Evolutionary conservation across 2,329 filamentous ascomycete species (phyloP).

Genomic region (Paraphaeosphaeria minitans): DNA sequence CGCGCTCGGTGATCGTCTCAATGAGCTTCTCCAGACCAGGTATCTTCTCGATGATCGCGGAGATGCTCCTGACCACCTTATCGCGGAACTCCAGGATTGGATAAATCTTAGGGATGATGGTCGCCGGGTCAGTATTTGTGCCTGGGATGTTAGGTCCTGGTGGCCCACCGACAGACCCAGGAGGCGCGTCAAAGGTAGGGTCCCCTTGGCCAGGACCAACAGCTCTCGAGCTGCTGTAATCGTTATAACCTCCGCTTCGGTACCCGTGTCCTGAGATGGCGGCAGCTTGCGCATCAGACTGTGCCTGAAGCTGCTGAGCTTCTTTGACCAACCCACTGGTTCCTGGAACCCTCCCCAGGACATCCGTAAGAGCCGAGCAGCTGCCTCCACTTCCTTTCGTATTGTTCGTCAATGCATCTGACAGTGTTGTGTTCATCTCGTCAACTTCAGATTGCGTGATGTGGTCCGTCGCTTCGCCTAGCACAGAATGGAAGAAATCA

Average conservation of each 20-base stretch:
- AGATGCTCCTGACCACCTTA: constrained; percentile 88
- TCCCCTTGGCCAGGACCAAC: constrained; percentile 49
- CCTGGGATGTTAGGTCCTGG: constrained; percentile 67
- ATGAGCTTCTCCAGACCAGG: constrained; percentile 88
- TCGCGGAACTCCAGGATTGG: constrained; percentile 94
- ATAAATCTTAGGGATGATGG: constrained; percentile 72
- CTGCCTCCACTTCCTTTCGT: constrained; percentile 38
- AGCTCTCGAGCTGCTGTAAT: constrained; percentile 45
- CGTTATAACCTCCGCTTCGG: constrained; percentile 51
- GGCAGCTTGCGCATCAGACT: constrained; percentile 55
- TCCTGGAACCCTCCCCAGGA: constrained; percentile 75
- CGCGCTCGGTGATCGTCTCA: constrained; percentile 89
- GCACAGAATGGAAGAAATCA: constrained; percentile 57
- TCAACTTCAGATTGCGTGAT: constrained; percentile 56
- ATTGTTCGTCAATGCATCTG: constrained; percentile 45
- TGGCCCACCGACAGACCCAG: constrained; percentile 52
- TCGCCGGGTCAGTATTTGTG: constrained; percentile 73
- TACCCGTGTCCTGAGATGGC: constrained; percentile 47
- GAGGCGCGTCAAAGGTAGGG: constrained; percentile 48
- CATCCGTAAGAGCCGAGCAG: constrained; percentile 62
- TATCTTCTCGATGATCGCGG: constrained; percentile 84
- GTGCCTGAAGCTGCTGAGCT: constrained; percentile 52
- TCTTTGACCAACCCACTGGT: constrained; percentile 54
- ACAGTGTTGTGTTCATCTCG: constrained; percentile 52
- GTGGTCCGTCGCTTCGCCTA: constrained; percentile 57